Evolutionary conservation across 495 filamentous ascomycete species (phyloP).

Genomic region (Penicillium pancosmium): DNA sequence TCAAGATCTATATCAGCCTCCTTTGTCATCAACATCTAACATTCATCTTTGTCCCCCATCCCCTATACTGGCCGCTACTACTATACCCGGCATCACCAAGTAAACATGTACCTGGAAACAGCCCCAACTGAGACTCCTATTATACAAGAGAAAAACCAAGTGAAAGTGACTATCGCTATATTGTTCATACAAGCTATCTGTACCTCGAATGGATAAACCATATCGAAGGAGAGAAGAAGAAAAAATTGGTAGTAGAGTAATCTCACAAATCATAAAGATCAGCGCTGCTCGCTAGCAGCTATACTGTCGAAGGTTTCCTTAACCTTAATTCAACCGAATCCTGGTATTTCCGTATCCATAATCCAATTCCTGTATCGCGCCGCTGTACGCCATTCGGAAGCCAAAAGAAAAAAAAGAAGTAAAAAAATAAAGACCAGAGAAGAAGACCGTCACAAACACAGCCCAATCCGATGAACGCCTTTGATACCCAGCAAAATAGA

Average conservation of each 20-base stretch:
- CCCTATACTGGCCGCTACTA: too few species aligned
- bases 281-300: conserved; percentile 10
- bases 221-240: conserved; percentile 17
- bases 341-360: conserved; percentile 40
- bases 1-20: too few species aligned
- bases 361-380: conserved; percentile 29
- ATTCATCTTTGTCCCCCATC: too few species aligned
- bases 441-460: conserved; percentile 25
- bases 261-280: conserved; percentile 27
- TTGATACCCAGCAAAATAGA: conserved; percentile 14
- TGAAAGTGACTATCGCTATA: conserved; percentile 12
- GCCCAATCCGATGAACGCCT: conserved; percentile 22
- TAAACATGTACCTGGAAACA: too few species aligned
- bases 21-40: too few species aligned
- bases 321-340: conserved; percentile 25
- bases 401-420: conserved; percentile 15
- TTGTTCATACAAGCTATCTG: conserved; percentile 35
- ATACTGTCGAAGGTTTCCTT: conserved; percentile 10
- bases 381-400: conserved; percentile 36
- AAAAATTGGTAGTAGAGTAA: conserved; percentile 20
- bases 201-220: conserved; percentile 13
- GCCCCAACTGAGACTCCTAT: neutral
- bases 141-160: neutral
- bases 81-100: too few species aligned
- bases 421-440: neutral